Evolutionary conservation across 768 basidiomycete genomes (phyloP), one percentile per base, ranked within the genome.

Genomic region (Hypholoma sublateritium): DNA sequence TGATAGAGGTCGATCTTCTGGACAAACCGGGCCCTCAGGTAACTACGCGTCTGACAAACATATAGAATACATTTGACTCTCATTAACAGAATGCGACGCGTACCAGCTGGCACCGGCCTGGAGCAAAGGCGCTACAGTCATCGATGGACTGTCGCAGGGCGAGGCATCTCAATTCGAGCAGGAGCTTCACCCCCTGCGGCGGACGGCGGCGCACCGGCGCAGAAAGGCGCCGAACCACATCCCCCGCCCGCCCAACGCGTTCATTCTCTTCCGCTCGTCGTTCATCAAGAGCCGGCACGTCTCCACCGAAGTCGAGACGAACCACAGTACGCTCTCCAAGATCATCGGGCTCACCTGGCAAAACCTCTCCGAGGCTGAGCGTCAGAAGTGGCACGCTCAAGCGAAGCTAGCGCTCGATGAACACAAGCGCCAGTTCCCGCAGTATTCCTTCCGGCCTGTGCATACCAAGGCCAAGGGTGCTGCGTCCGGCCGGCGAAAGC

Each of bases 301-400:
- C 59, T 83, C 88, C 14, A 81, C 85, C 8, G 85, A 81, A 50
- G 85, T 91, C 50, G 89, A 91, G 74, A 87, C 87, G 35, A 91
- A 87, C 69, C 89, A 90, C 73, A 87, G 86, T 69, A 90, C 89
- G 17, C 75, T 91, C 21, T 90, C 88, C 5, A 90, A 89, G 80
- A 91, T 90, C 67, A 88, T 90, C 58, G 89, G 89, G 32, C 77
- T 89, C 60, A 89, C 88, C 32, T 91, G 89, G 89, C 83, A 88
- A 71, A 86, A 82, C 53, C 82, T 91, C 60, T 82, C 88, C 2
- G 77, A 84, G 54, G 86, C 83, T 24, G 88, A 91, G 64, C 82
- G 86, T 16, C 82, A 87, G 71, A 72, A 85, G 54, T 91, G 89
- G 89, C 85, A 89, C 59, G 74, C 76, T 47, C 85, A 86, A 70